Conservation (phyloP, 2,329 filamentous ascomycete genomes). For the Fusarium palustre region DNA sequence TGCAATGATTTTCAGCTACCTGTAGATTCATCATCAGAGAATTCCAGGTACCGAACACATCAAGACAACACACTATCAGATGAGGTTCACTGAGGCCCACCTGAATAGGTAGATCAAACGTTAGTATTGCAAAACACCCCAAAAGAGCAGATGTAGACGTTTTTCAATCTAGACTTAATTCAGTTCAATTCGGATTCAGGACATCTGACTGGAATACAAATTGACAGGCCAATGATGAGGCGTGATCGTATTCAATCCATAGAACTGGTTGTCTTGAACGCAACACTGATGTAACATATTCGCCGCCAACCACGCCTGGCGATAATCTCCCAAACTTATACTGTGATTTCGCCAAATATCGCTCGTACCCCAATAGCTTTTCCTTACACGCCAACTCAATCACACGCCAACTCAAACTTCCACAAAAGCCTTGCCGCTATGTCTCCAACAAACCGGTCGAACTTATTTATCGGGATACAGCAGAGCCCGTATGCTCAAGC, state of each 20-base stretch:
- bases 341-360: background rate
- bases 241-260: background rate
- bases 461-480: background rate
- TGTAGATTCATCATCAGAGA: too few relatives aligned
- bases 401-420: background rate
- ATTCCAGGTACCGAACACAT: background rate
- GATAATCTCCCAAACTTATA: background rate
- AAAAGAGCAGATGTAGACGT: background rate
- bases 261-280: background rate
- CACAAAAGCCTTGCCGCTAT: background rate
- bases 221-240: background rate
- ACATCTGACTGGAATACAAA: background rate
- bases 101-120: too few relatives aligned
- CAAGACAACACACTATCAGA: background rate
- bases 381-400: background rate
- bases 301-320: background rate
- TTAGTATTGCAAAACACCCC: background rate
- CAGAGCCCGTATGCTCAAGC: constrained; percentile 6
- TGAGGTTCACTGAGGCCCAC: background rate
- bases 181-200: background rate
- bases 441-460: background rate
- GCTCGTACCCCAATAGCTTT: background rate
- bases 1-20: background rate
- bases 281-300: background rate
- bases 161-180: background rate